Base-by-base conservation (phyloP, 1,284 basidiomycete genomes). In the Coriolopsis trogii region DNA sequence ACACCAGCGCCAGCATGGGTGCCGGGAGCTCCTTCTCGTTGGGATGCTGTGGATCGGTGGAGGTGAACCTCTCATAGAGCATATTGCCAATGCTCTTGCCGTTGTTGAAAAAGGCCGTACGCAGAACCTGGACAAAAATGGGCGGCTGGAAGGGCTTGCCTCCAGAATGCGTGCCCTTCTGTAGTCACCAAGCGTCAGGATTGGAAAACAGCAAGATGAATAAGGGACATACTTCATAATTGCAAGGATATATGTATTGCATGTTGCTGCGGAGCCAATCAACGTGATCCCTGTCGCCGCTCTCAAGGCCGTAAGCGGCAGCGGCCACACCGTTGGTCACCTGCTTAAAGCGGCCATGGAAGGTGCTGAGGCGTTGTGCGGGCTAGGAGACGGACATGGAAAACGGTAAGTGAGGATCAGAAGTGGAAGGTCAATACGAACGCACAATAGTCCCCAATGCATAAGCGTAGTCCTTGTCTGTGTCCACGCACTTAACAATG, bases 11-110 rank as follows among this genome's bases (percentile, higher is more conserved):
- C 3, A 55, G 39, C 53, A 55, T 38, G 3, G 49, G 4, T 0
- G 49, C 49, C 1, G 53, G 53, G 13, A 55, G 30, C 41, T 55
- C 53, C 47, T 50, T 50, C 53, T 51, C 49, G 6, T 51, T 40
- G 3, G 43, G 49, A 23, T 46, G 31, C 6, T 47, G 49, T 1
- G 40, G 34, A 1, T 43, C 18, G 4, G 40, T 26, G 0, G 51
- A 52, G 4, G 24, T 8, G 33, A 47, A 55, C 6, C 20, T 4
- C 2, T 29, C 6, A 2, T n/a, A n/a, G 10, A 49, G 13, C n/a
- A 29, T 24, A 23, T 38, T 41, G 23, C 48, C 46, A 13, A 45
- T 46, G 20, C 46, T 46, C 0, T n/a, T 9, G 12, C 36, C 20
- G 3, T 28, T 34, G 13, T 24, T 41, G 44, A 54, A 54, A 21